Evolutionary conservation across 2,329 filamentous ascomycete genomes (phyloP).

Genomic region (Myotisia sp.): DNA sequence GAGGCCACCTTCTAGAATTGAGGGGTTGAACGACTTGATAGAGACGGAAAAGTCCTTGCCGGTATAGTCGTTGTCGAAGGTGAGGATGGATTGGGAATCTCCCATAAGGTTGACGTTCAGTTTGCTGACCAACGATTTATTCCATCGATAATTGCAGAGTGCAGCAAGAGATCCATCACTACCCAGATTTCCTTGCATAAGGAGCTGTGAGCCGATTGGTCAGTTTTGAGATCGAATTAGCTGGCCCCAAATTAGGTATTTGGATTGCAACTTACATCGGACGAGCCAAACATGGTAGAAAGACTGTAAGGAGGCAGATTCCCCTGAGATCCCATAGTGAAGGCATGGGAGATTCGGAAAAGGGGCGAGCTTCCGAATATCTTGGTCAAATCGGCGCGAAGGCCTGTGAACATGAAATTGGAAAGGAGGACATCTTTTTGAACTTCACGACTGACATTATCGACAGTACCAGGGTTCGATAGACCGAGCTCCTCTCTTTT

Average conservation of each 20-base stretch:
- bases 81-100: constrained; percentile 69
- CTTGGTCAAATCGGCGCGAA: constrained; percentile 93
- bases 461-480: constrained; percentile 81
- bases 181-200: constrained; percentile 89
- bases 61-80: constrained; percentile 90
- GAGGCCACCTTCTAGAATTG: constrained; percentile 73
- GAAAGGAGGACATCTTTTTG: constrained; percentile 91
- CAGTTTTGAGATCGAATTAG: background rate
- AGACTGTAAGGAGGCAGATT: constrained; percentile 83
- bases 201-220: constrained; percentile 48
- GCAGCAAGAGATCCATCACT: constrained; percentile 78
- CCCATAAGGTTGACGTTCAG: constrained; percentile 72
- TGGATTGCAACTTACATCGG: constrained; percentile 64
- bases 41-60: constrained; percentile 87
- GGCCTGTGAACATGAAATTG: constrained; percentile 91
- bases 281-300: constrained; percentile 82
- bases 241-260: background rate
- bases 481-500: constrained; percentile 78
- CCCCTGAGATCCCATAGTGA: constrained; percentile 79
- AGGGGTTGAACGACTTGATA: constrained; percentile 92
- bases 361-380: constrained; percentile 84
- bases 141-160: constrained; percentile 89
- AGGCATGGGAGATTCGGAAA: constrained; percentile 95
- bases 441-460: constrained; percentile 79
- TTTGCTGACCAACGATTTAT: constrained; percentile 66